Evolutionary conservation across 164 flowering plant species (phyloP).

Genomic region (Sextonia rubra): DNA sequence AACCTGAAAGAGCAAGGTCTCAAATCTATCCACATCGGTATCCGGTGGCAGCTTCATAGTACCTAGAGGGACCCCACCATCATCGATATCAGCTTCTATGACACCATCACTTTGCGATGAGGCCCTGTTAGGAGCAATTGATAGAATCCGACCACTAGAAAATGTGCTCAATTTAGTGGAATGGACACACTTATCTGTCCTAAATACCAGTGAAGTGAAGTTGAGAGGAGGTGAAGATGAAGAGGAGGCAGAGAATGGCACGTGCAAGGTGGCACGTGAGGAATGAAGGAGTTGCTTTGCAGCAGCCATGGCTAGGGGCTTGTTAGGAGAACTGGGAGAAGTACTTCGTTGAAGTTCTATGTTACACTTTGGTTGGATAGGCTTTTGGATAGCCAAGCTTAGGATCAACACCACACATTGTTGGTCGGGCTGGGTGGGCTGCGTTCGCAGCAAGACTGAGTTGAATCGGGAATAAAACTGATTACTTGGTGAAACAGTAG

Average conservation of each 20-base stretch:
- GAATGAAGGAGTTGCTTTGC: constrained; percentile 13
- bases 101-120: constrained; percentile 23
- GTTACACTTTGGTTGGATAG: background rate
- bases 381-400: constrained; percentile 1
- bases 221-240: background rate
- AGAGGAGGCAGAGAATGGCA: constrained; percentile 9
- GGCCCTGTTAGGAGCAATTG: constrained; percentile 20
- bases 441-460: too few relatives aligned
- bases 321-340: background rate
- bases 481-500: too few relatives aligned
- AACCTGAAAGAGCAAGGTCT: constrained; percentile 73
- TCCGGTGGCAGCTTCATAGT: constrained; percentile 67
- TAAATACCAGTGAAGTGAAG: background rate
- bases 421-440: too few relatives aligned
- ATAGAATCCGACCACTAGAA: constrained; percentile 14
- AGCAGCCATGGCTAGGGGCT: constrained; percentile 12
- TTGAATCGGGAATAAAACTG: too few relatives aligned
- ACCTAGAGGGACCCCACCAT: constrained; percentile 71
- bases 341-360: background rate
- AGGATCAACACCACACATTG: background rate
- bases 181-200: background rate
- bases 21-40: constrained; percentile 58
- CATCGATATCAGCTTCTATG: constrained; percentile 30
- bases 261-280: constrained; percentile 4
- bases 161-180: background rate